A percentile compares a stretch with the other conserved stretches of the same genome.
Evolutionary conservation across 2,329 filamentous ascomycete genomes (phyloP).

Genomic region (Zasmidium angulare): DNA sequence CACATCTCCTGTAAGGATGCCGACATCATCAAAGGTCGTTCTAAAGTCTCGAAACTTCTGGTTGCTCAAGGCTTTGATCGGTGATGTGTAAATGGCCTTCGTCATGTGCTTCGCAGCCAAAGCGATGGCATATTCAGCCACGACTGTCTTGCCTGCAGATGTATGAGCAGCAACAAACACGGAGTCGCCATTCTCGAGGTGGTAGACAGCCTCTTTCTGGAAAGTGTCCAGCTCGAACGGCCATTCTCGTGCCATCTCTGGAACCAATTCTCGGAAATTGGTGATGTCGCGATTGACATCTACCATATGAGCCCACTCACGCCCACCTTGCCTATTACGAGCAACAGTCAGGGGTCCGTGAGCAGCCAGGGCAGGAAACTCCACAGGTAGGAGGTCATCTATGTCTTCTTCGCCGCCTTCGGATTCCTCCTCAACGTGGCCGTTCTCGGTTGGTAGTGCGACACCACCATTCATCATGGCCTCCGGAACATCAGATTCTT

Average conservation of each 20-base stretch:
- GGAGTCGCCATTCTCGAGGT: conserved; percentile 92
- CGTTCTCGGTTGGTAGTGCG: conserved; percentile 30
- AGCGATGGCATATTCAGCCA: conserved; percentile 96
- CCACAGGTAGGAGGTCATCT: conserved; percentile 82
- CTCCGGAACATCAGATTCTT: conserved; percentile 47
- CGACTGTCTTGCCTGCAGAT: conserved; percentile 95
- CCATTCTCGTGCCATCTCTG: conserved; percentile 94
- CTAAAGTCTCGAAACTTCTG: conserved; percentile 98
- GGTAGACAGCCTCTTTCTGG: conserved; percentile 97
- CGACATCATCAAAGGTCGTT: conserved; percentile 87
- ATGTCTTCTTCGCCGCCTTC: conserved; percentile 61
- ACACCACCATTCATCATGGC: conserved; percentile 34
- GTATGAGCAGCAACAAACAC: conserved; percentile 98
- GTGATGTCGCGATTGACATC: conserved; percentile 89
- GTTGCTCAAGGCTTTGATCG: conserved; percentile 97
- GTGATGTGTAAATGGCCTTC: conserved; percentile 97
- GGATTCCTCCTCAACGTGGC: conserved; percentile 45
- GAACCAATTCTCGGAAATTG: conserved; percentile 92
- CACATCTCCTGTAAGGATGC: conserved; percentile 94
- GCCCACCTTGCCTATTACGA: conserved; percentile 70
- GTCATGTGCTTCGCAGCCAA: conserved; percentile 98
- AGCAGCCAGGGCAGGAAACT: conserved; percentile 89
- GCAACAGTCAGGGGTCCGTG: conserved; percentile 73
- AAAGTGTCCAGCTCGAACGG: conserved; percentile 97
- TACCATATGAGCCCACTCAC: conserved; percentile 98